Percentiles rank a stretch among this genome's conserved stretches.
Evolutionary conservation across 768 basidiomycete species (phyloP).

Genomic region (Hydnomerulius pinastri): DNA sequence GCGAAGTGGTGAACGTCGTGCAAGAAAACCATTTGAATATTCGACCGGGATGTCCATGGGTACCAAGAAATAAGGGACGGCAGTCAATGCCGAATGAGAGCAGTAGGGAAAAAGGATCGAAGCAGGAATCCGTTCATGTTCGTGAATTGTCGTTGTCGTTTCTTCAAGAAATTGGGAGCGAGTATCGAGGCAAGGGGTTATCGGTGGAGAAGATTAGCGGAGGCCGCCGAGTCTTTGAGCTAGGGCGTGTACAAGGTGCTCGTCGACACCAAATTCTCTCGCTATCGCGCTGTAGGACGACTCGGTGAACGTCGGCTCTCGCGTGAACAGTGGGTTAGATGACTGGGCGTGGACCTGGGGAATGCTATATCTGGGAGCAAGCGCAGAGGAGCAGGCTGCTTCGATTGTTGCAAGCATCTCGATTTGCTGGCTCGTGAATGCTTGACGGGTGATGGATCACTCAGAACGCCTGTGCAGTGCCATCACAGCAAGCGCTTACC

Average conservation of each 20-base stretch:
- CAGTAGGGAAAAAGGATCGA: not conserved
- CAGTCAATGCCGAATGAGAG: slow-evolving; percentile 29
- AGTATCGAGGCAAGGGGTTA: not conserved
- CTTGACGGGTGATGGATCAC: slow-evolving; percentile 39
- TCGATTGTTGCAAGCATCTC: slow-evolving; percentile 47
- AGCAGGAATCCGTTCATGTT: slow-evolving; percentile 8
- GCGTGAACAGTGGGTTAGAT: slow-evolving; percentile 22
- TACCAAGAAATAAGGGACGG: slow-evolving; percentile 26
- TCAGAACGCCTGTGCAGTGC: slow-evolving; percentile 40
- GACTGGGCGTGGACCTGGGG: slow-evolving; percentile 9
- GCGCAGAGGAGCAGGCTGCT: slow-evolving; percentile 28
- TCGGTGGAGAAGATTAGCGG: slow-evolving; percentile 12
- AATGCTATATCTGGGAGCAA: slow-evolving; percentile 13
- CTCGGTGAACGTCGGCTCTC: slow-evolving; percentile 11
- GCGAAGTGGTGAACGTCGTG: slow-evolving; percentile 8
- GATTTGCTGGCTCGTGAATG: slow-evolving; percentile 64
- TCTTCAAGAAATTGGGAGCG: not conserved
- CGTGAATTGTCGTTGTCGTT: slow-evolving; percentile 21
- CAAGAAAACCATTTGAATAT: slow-evolving; percentile 1
- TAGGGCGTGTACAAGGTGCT: slow-evolving; percentile 66
- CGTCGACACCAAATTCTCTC: slow-evolving; percentile 72
- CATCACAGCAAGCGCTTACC: slow-evolving; percentile 40
- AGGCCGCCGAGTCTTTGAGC: slow-evolving; percentile 52
- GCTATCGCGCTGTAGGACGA: slow-evolving; percentile 56
- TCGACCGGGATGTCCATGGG: slow-evolving; percentile 16